phyloP scores from a whole-genome alignment of 345 rosid species.

The Reutealis trisperma region DNA sequence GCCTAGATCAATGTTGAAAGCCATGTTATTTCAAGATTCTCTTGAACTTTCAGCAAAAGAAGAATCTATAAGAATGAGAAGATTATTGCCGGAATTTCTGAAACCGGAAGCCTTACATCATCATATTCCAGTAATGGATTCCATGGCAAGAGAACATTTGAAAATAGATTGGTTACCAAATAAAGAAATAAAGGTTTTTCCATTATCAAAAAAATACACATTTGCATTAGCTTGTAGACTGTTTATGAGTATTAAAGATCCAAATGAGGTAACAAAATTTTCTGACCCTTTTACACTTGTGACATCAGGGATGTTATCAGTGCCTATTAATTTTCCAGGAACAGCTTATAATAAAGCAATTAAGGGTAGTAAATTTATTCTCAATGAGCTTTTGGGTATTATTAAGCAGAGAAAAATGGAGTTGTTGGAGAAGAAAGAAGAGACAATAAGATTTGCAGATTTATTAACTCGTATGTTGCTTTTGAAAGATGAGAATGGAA shows the following conservation, averaged over 20 bases:
- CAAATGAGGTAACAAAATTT: conserved; percentile 1
- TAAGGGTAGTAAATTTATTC: conserved; percentile 23
- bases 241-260: conserved; percentile 29
- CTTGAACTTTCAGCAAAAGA: conserved; percentile 12
- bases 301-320: conserved; percentile 32
- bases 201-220: conserved; percentile 30
- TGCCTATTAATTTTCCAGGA: conserved; percentile 36
- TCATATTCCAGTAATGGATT: conserved; percentile 36
- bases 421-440: conserved; percentile 2
- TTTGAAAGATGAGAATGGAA: conserved; percentile 17
- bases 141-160: conserved; percentile 34
- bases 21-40: conserved; percentile 7
- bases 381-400: conserved; percentile 15
- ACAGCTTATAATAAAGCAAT: conserved; percentile 28
- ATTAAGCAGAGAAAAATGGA: conserved; percentile 30
- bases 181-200: conserved; percentile 31
- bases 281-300: conserved; percentile 25
- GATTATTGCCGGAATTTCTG: conserved; percentile 28
- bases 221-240: conserved; percentile 36
- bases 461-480: conserved; percentile 23
- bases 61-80: conserved; percentile 17
- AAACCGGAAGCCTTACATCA: conserved; percentile 30
- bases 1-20: conserved; percentile 34
- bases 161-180: conserved; percentile 25
- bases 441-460: conserved; percentile 1